phyloP scores from a whole-genome alignment of 495 filamentous ascomycete genomes.

The Penicillium bialowiezense region DNA sequence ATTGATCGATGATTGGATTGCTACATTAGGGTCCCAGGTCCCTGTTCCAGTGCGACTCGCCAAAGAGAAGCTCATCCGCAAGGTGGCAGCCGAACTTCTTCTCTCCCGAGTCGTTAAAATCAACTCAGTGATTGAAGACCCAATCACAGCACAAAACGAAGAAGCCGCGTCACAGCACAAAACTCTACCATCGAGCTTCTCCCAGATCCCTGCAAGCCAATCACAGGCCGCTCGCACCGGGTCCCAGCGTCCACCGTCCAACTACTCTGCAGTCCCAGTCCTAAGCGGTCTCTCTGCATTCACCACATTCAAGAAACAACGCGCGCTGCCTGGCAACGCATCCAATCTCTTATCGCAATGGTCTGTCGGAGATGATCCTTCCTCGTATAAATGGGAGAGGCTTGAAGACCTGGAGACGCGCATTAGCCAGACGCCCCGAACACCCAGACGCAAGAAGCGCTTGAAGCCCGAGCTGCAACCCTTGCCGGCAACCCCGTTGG shows the following conservation, averaged over 20 bases:
- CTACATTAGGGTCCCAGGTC: constrained; percentile 28
- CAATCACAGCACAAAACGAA: not conserved
- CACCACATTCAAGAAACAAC: constrained; percentile 25
- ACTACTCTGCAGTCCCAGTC: constrained; percentile 2
- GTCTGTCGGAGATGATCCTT: constrained; percentile 37
- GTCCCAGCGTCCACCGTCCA: not conserved
- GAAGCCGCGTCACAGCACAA: constrained; percentile 3
- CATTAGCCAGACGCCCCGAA: constrained; percentile 19
- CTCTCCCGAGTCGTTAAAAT: constrained; percentile 30
- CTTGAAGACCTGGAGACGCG: constrained; percentile 23
- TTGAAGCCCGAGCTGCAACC: constrained; percentile 17
- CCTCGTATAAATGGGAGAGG: constrained; percentile 38
- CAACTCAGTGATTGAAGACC: constrained; percentile 3
- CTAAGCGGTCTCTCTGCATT: constrained; percentile 32
- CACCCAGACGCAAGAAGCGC: constrained; percentile 24
- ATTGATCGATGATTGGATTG: constrained; percentile 41
- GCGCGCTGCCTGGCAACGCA: constrained; percentile 23
- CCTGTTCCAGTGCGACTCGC: constrained; percentile 36
- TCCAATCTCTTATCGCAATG: constrained; percentile 43
- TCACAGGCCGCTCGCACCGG: not conserved
- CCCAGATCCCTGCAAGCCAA: constrained; percentile 10
- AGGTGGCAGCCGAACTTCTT: constrained; percentile 37
- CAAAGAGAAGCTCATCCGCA: constrained; percentile 42
- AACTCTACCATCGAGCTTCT: not conserved
- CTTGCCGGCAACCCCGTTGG: constrained; percentile 25